Evolutionary conservation across 2,329 filamentous ascomycete genomes (phyloP).

Genomic region (Cladophialophora psammophila): DNA sequence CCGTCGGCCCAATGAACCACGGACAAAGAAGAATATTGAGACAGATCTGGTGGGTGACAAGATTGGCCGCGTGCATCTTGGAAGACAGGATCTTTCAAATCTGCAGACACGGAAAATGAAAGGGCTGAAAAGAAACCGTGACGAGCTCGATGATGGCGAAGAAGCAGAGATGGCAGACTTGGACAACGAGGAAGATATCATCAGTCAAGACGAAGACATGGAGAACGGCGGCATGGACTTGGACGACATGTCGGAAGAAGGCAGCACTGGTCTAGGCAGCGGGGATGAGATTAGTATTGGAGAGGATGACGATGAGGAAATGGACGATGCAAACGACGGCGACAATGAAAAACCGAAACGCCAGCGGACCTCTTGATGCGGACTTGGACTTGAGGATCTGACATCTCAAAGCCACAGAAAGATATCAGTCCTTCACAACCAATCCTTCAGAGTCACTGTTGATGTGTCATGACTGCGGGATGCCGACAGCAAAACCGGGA

Average conservation of each 20-base stretch:
- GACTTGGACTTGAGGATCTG: not conserved
- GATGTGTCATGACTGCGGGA: not conserved
- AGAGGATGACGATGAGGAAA: constrained; percentile 39
- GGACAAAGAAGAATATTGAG: constrained; percentile 93
- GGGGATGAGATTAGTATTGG: constrained; percentile 40
- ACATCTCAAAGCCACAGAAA: no score
- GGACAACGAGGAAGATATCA: constrained; percentile 37
- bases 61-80: constrained; percentile 89
- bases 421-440: no score
- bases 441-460: no score
- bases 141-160: constrained; percentile 62
- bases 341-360: constrained; percentile 38
- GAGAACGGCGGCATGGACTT: constrained; percentile 44
- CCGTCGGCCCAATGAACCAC: constrained; percentile 65
- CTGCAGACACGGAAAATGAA: constrained; percentile 99
- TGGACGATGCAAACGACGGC: constrained; percentile 31
- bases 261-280: constrained; percentile 34
- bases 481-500: not conserved
- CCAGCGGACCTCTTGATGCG: constrained; percentile 34
- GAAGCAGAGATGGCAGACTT: constrained; percentile 43
- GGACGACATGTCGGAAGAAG: constrained; percentile 48
- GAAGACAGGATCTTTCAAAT: constrained; percentile 83
- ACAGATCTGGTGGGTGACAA: constrained; percentile 95
- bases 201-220: constrained; percentile 38
- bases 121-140: constrained; percentile 85